Base-by-base conservation (phyloP, 2,329 filamentous ascomycete genomes). In the Trichoderma sp. region DNA sequence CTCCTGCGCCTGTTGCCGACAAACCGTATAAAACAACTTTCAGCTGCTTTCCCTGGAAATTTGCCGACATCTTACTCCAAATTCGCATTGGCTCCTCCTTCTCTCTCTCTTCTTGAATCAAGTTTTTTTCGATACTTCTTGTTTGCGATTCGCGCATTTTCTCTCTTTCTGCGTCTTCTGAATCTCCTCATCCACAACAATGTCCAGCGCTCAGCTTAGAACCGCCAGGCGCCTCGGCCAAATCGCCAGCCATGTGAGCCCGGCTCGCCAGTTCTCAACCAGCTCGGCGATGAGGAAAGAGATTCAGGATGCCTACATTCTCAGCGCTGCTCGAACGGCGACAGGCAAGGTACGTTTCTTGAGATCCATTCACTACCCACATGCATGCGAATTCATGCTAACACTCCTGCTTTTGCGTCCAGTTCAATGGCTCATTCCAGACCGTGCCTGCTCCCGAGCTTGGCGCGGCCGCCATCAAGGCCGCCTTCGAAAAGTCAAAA, bases 341-440 rank as follows among this genome's bases (percentile, higher is more conserved):
- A 96, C 93, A 21, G 92, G 90, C 73, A 96, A 96, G 84, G 94
- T 96, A 79, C 61, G 71, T 67, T 18, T 37, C 11, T 32, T 16
- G 1, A 18, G 11, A 32, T 0, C 32, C 30, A 13, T 70, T 30
- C 39, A 21, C 13, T 14, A 39, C 13, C 13, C 14, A 34, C 34
- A 16, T 24, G 32, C 34, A 24, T 59, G 21, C 26, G 18, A 34
- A 13, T 65, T 18, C 39, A 16, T 51, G 14, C 39, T 59, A 11
- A 56, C 24, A 52, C n/a, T 10, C 16, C 32, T 43, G 14, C n/a
- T 16, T 39, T 8, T 21, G 26, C 21, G 28, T 32, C 16, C 69
- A 97, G 93, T 97, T 98, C 87, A 97, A 98, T 82, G 96, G 96
- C 77, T 90, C 93, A 18, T 96, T 96, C 79, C 86, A 91, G 55